phyloP scores from a whole-genome alignment of 2,329 filamentous ascomycete genomes.

The Stenocarpella maydis region DNA sequence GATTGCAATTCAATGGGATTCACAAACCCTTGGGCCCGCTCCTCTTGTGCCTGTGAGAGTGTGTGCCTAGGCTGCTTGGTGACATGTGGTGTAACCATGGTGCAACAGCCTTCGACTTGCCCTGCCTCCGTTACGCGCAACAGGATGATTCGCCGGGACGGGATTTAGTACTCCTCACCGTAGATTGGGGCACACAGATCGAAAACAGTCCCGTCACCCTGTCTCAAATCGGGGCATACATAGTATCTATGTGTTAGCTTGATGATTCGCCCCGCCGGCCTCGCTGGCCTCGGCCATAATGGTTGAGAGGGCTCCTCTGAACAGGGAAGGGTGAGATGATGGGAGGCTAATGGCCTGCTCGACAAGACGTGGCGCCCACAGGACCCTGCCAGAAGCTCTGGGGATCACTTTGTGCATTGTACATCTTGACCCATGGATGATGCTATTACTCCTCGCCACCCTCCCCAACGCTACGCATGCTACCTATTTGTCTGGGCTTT shows the following conservation, averaged over 20 bases:
- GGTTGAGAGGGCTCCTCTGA: too few species aligned
- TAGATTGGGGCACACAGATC: neutral
- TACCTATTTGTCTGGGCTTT: neutral
- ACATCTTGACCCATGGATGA: neutral
- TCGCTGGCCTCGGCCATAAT: neutral
- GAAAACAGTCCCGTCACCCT: neutral
- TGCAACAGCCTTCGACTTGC: neutral
- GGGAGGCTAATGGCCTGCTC: neutral
- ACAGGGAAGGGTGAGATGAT: too few species aligned
- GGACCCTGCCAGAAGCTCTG: neutral
- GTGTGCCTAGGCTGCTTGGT: neutral
- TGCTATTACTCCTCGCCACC: neutral
- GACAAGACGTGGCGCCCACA: neutral
- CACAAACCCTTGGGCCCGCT: constrained; percentile 45
- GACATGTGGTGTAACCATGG: constrained; percentile 17
- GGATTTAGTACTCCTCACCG: neutral
- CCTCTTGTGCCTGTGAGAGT: neutral
- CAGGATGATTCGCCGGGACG: neutral
- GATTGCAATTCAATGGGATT: constrained; percentile 65
- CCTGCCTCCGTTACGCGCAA: neutral
- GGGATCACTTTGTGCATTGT: neutral
- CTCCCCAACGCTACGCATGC: neutral
- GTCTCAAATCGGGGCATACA: neutral
- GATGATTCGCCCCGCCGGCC: neutral
- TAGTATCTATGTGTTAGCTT: neutral